Base-by-base conservation (phyloP, 305 asterid species). In the Caryopteris hybrid region DNA sequence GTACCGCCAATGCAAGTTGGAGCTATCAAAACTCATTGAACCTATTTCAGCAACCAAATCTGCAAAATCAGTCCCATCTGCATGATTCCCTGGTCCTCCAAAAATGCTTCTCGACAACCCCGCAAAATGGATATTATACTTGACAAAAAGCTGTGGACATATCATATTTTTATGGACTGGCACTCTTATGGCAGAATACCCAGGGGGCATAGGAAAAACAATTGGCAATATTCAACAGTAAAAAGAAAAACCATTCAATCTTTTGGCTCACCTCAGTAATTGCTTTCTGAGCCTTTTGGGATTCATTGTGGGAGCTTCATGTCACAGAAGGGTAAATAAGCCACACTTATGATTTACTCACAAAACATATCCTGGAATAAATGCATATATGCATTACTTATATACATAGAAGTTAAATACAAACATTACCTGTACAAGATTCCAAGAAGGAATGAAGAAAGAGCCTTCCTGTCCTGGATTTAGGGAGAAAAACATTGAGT, bases 1-100 rank as follows among this genome's bases (percentile, higher is more conserved):
- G 69, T 88, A 95, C 99, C 99, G 81, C 99, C 99, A 92, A 67
- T 92, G 99, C 81, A 95, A 76, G 79, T 94, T 91, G 81, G 88
- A 79, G 76, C 88, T 84, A 61, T 83, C 92, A 64, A 84, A 89
- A 77, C 98, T 85, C 95, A 89, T 75, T 8, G 97, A 85, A 64
- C 95, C 78, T 77, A 95, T 91, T 82, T 86, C 87, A 63, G 99
- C 87, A 76, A 95, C 88, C 92, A 95, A 82, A 66, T 57, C 81
- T 65, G 95, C 73, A 80, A 95, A 89, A 71, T 80, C 91, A 68
- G 89, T 73, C 70, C 83, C 91, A 74, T 86, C 87, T 66, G 86
- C 80, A 47, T 79, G 86, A 71, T 65, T 61, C 41, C 75, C 84
- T 25, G 88, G 68, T 53, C 77, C 69, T 70, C 63, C 69, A 36